Percentiles rank a stretch among this genome's conserved stretches.
Conservation (phyloP, 352 stramenopile genomes). For the Phytopythium oedochilum region DNA sequence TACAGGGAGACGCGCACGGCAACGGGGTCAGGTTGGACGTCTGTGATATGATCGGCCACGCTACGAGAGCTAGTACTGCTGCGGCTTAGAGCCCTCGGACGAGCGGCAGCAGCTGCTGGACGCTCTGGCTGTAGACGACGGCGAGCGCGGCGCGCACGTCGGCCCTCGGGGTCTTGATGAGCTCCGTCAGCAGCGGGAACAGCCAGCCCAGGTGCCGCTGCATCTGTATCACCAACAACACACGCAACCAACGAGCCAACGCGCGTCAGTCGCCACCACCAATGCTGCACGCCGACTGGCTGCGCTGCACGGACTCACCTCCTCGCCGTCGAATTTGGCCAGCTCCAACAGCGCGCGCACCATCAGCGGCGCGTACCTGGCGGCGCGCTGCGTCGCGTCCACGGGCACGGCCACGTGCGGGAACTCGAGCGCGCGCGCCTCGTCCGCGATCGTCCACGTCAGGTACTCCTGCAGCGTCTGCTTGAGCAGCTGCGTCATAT, state of each 20-base stretch:
- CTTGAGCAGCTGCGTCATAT: conserved; percentile 64
- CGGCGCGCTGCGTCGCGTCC: conserved; percentile 50
- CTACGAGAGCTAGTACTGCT: too few species aligned
- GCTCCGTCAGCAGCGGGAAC: conserved; percentile 69
- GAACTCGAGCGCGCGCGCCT: conserved; percentile 6
- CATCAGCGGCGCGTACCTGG: conserved; percentile 48
- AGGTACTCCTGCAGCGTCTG: conserved; percentile 65
- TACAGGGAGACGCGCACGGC: neutral
- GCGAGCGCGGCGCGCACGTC: conserved; percentile 60
- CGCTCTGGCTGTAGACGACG: conserved; percentile 58
- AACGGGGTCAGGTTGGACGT: neutral
- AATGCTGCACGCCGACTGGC: neutral
- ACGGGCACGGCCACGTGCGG: conserved; percentile 20
- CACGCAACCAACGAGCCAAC: neutral
- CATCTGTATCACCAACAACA: conserved; percentile 30
- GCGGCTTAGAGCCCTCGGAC: too few species aligned
- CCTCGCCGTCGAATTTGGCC: conserved; percentile 32
- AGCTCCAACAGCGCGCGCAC: conserved; percentile 47
- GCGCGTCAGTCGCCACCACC: conserved; percentile 7
- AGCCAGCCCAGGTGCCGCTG: conserved; percentile 70
- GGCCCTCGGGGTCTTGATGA: conserved; percentile 61
- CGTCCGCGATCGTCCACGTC: conserved; percentile 34
- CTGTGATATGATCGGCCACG: too few species aligned
- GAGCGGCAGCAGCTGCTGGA: conserved; percentile 53
- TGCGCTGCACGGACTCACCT: conserved; percentile 44